Evolutionary conservation across 495 filamentous ascomycete genomes (phyloP), one percentile per base, ranked within the genome.

Genomic region (Xylaria palmicola): DNA sequence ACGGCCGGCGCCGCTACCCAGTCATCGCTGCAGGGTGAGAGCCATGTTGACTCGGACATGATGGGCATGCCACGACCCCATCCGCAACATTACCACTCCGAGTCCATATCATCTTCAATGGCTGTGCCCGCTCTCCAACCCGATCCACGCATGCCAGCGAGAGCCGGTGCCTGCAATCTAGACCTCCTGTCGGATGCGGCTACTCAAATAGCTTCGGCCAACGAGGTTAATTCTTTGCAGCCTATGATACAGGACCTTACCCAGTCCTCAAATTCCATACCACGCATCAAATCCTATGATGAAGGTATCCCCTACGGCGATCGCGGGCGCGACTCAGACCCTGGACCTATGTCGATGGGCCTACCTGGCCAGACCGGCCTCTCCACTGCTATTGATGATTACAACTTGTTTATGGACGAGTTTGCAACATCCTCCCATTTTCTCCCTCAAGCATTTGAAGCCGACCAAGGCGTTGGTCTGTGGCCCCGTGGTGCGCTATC

Each of bases 321-420:
- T 37, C 77, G 76, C 7, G 68, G 56, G 36, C 72, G 78, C 9
- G 76, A 75, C 29, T 67, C 74, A 30, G 79, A 81, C 13, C 65
- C 68, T n/a, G 72, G 68, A 1, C 63, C 72, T 7, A 74, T 82
- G 68, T 50, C 69, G 37, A 68, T 72, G 1, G 74, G 72, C 30
- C 73, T 79, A 48, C 58, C 70, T 4, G 68, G 72, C 12, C 77
- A 79, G 59, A 68, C 72, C 19, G 73, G 68, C 7, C 72, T 72
- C 13, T 58, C 75, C 2, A 48, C 59, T n/a, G 60, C 70, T 0
- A 74, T 77, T 52, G 76, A 79, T 54, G 79, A 81, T 43, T 81
- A 81, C 58, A 79, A 80, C 59, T 56, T 81, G n/a, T 82, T 83
- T 56, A 64, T 83, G 30, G 81, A 82, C 59, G 77, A 82, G 27